Evolutionary conservation across 805 yeast species (phyloP).

Genomic region (Metschnikowia baotianmanensis): DNA sequence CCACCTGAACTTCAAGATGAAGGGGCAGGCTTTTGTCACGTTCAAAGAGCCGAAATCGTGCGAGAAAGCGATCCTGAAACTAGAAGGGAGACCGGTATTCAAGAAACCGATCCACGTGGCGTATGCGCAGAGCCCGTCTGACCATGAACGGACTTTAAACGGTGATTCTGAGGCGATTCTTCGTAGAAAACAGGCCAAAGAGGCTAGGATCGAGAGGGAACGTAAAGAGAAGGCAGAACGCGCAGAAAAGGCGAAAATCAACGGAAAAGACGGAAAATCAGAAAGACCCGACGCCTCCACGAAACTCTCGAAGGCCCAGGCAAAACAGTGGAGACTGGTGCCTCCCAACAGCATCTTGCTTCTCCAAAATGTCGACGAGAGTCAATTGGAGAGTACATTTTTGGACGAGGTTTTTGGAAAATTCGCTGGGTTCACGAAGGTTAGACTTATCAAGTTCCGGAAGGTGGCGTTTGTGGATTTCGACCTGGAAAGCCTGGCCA

Average conservation of each 20-base stretch:
- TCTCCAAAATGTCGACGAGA: slow-evolving; percentile 60
- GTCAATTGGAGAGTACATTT: slow-evolving; percentile 22
- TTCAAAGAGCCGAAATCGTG: slow-evolving; percentile 46
- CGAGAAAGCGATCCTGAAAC: slow-evolving; percentile 39
- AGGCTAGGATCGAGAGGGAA: slow-evolving; percentile 22
- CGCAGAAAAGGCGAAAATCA: too few relatives aligned
- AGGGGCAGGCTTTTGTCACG: slow-evolving; percentile 83
- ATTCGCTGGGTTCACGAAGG: slow-evolving; percentile 60
- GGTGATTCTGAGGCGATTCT: slow-evolving; percentile 12
- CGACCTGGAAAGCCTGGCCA: slow-evolving; percentile 52
- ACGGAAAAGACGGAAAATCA: neutral
- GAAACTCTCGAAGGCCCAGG: slow-evolving; percentile 14
- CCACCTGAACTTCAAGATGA: slow-evolving; percentile 58
- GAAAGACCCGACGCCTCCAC: slow-evolving; percentile 8
- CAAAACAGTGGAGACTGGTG: slow-evolving; percentile 21
- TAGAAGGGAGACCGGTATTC: slow-evolving; percentile 42
- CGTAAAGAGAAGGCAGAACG: slow-evolving; percentile 11
- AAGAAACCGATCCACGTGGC: slow-evolving; percentile 48
- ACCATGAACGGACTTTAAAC: slow-evolving; percentile 22
- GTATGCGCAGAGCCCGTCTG: slow-evolving; percentile 46
- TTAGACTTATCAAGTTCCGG: slow-evolving; percentile 63
- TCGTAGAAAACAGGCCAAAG: slow-evolving; percentile 22
- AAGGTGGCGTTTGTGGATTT: slow-evolving; percentile 83
- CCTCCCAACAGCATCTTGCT: slow-evolving; percentile 74
- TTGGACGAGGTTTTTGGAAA: slow-evolving; percentile 47